Conservation (phyloP, 116 monocot species). For the Papilionanthe hybrid region DNA sequence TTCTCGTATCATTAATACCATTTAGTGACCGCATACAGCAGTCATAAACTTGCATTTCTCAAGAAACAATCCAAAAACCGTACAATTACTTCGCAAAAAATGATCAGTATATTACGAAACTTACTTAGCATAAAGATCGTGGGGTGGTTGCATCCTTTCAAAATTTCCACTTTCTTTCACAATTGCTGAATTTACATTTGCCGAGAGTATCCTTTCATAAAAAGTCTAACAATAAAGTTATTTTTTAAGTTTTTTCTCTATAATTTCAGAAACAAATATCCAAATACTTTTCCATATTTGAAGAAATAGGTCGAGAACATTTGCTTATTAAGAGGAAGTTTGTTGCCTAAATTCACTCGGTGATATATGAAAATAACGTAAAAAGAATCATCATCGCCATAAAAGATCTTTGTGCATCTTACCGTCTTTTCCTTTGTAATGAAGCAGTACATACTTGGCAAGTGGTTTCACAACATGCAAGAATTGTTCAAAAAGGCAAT, state of each 20-base stretch:
- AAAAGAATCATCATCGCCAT: slow-evolving; percentile 98
- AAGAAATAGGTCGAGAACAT: neutral
- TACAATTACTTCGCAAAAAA: neutral
- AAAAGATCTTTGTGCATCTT: slow-evolving; percentile 63
- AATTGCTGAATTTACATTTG: slow-evolving; percentile 64
- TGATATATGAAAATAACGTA: slow-evolving; percentile 91
- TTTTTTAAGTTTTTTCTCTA: neutral
- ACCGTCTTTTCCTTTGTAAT: slow-evolving; percentile 48
- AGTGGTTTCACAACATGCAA: slow-evolving; percentile 69
- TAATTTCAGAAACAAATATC: neutral
- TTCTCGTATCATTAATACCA: slow-evolving; percentile 53
- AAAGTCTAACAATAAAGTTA: slow-evolving; percentile 36
- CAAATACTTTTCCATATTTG: neutral
- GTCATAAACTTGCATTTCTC: slow-evolving; percentile 39
- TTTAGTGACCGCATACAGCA: slow-evolving; percentile 15
- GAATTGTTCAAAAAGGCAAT: slow-evolving; percentile 58
- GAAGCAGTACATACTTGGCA: slow-evolving; percentile 62
- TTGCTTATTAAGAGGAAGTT: too few species aligned
- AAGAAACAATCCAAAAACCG: neutral
- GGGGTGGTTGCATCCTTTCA: slow-evolving; percentile 44
- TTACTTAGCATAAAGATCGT: slow-evolving; percentile 71
- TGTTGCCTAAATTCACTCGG: slow-evolving; percentile 44
- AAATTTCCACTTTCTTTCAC: slow-evolving; percentile 66
- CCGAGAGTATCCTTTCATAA: slow-evolving; percentile 78
- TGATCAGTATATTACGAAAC: neutral